These are phyloP conservation scores for Fusarium dlaminii DNA, from an alignment of 2,329 filamentous ascomycete species.

Conservation along the genomic window DNA sequence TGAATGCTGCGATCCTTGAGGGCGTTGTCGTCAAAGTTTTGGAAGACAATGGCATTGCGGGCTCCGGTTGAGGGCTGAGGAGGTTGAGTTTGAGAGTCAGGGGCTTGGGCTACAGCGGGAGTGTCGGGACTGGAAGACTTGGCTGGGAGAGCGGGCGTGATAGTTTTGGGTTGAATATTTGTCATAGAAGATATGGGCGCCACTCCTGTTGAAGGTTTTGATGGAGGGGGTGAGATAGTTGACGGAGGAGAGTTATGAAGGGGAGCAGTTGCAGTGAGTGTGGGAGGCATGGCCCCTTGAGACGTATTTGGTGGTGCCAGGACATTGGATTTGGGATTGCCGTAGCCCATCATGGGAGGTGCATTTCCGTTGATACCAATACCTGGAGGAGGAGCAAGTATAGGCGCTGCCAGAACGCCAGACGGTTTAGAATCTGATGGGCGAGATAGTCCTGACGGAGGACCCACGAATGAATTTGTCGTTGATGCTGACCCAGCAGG, in stretches of 20 bases:
- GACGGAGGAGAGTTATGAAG: constrained; percentile 23
- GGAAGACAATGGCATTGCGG: constrained; percentile 66
- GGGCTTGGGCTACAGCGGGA: constrained; percentile 16
- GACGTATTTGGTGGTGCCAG: constrained; percentile 57
- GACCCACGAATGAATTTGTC: constrained; percentile 20
- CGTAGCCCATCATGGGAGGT: constrained; percentile 41
- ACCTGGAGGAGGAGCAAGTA: constrained; percentile 50
- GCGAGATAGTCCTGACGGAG: constrained; percentile 37
- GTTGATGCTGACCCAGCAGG: constrained; percentile 4
- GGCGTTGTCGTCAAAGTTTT: constrained; percentile 67
- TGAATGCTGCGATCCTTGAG: constrained; percentile 66
- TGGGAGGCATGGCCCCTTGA: constrained; percentile 41
- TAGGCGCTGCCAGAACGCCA: constrained; percentile 51
- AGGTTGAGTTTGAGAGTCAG: constrained; percentile 39
- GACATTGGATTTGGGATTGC: constrained; percentile 53
- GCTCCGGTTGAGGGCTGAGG: constrained; percentile 54
- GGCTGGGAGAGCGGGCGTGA: neutral
- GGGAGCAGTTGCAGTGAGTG: constrained; percentile 27
- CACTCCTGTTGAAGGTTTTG: neutral
- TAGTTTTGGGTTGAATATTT: constrained; percentile 12
- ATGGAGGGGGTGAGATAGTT: neutral
- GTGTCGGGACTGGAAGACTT: constrained; percentile 17
- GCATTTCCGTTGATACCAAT: constrained; percentile 40
- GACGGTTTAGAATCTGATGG: constrained; percentile 42
- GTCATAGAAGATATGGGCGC: neutral